These are phyloP conservation scores for Talaromyces sp. DNA, from an alignment of 2,329 filamentous ascomycete genomes.

Conservation along the genomic window DNA sequence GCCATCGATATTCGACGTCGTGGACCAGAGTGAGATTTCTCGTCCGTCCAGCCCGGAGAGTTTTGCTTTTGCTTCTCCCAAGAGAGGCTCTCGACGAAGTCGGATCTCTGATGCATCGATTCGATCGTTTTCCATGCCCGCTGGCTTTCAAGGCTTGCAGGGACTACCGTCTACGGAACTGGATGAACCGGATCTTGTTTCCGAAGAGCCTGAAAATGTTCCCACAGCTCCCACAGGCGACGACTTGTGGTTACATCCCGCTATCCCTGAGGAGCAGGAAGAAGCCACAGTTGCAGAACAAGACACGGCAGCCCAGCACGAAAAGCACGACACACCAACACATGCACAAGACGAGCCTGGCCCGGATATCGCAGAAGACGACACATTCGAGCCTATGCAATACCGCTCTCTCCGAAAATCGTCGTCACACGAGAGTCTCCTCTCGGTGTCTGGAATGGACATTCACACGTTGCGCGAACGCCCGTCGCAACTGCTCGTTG, in stretches of 20 bases:
- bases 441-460: slow-evolving; percentile 82
- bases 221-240: slow-evolving; percentile 14
- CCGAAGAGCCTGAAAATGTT: slow-evolving; percentile 19
- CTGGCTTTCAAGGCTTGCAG: slow-evolving; percentile 3
- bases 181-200: slow-evolving; percentile 7
- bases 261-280: slow-evolving; percentile 38
- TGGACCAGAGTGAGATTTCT: slow-evolving; percentile 63
- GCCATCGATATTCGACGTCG: slow-evolving; percentile 73
- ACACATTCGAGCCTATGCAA: slow-evolving; percentile 20
- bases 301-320: background rate
- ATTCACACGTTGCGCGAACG: slow-evolving; percentile 76
- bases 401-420: slow-evolving; percentile 57
- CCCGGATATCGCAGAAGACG: background rate
- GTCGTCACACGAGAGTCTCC: slow-evolving; percentile 79
- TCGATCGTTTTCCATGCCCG: slow-evolving; percentile 11
- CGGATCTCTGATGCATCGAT: slow-evolving; percentile 53
- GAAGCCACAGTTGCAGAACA: slow-evolving; percentile 17
- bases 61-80: slow-evolving; percentile 55
- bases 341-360: slow-evolving; percentile 16
- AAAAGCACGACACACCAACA: slow-evolving; percentile 9
- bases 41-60: slow-evolving; percentile 79
- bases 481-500: slow-evolving; percentile 65
- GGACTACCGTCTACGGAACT: slow-evolving; percentile 6
- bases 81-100: slow-evolving; percentile 59
- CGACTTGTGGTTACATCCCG: slow-evolving; percentile 22